Evolutionary conservation across 768 basidiomycete species (phyloP).

Genomic region (Roridomyces roridus): DNA sequence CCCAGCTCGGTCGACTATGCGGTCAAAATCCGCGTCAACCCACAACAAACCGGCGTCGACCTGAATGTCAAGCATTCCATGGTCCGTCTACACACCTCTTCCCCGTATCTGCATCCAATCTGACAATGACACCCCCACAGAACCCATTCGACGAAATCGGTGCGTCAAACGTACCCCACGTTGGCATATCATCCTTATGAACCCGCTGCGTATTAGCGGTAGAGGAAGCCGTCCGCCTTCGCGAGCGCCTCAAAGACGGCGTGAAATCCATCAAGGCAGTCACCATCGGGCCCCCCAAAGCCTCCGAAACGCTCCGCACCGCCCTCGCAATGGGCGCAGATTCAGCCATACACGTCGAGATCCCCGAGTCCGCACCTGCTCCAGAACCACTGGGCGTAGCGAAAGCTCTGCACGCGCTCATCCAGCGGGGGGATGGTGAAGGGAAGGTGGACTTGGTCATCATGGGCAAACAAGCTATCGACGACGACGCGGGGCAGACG

Average conservation of each 20-base stretch:
- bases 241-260: conserved; percentile 77
- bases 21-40: conserved; percentile 97
- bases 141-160: conserved; percentile 99
- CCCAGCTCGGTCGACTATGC: conserved; percentile 92
- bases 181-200: not conserved
- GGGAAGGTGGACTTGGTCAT: conserved; percentile 84
- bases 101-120: too few species aligned
- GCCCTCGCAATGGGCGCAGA: conserved; percentile 99
- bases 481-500: conserved; percentile 94
- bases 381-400: conserved; percentile 95
- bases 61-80: conserved; percentile 98
- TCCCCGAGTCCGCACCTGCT: conserved; percentile 70
- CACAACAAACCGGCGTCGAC: conserved; percentile 94
- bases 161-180: conserved; percentile 34
- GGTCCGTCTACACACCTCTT: conserved; percentile 71
- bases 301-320: conserved; percentile 89
- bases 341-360: conserved; percentile 88
- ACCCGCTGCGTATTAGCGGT: conserved; percentile 68
- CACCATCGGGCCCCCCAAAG: conserved; percentile 93
- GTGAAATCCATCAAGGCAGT: conserved; percentile 90
- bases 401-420: conserved; percentile 79
- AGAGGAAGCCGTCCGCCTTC: conserved; percentile 95
- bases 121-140: too few species aligned
- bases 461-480: conserved; percentile 97
- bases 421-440: conserved; percentile 62